These are phyloP conservation scores for Jamesozyma gamospora DNA, from an alignment of 805 yeast species.

Conservation along the genomic window DNA sequence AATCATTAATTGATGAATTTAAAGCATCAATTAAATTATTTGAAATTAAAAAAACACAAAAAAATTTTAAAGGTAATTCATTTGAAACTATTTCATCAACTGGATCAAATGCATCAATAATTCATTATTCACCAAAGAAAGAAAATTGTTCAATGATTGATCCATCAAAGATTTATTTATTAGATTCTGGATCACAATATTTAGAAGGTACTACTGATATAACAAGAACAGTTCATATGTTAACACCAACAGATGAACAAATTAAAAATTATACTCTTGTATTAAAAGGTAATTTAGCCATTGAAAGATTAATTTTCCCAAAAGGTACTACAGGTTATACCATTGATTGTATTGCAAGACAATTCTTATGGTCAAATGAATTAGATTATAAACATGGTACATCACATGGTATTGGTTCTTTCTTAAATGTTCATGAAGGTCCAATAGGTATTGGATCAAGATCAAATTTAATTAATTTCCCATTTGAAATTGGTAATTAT, in stretches of 20 bases:
- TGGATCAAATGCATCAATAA: constrained; percentile 66
- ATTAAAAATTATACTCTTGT: constrained; percentile 69
- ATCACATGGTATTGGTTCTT: constrained; percentile 95
- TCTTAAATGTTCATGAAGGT: constrained; percentile 86
- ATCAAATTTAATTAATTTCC: constrained; percentile 38
- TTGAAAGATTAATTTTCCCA: constrained; percentile 73
- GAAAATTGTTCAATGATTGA: constrained; percentile 52
- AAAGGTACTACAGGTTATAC: constrained; percentile 63
- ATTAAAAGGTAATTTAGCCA: constrained; percentile 81
- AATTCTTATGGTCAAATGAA: constrained; percentile 72
- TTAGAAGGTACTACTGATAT: constrained; percentile 94
- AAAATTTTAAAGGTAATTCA: constrained; percentile 56
- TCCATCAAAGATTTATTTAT: constrained; percentile 56
- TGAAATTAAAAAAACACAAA: constrained; percentile 42
- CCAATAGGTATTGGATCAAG: constrained; percentile 72
- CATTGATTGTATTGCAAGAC: constrained; percentile 77
- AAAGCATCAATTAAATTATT: constrained; percentile 54
- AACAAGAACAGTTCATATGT: constrained; percentile 75
- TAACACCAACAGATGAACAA: constrained; percentile 46
- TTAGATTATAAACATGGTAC: constrained; percentile 89
- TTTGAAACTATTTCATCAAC: constrained; percentile 70
- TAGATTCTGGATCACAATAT: constrained; percentile 89
- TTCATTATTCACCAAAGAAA: constrained; percentile 63
- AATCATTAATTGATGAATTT: constrained; percentile 47
- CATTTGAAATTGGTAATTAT: constrained; percentile 58